Evolutionary conservation across 129 eudicot genomes (phyloP).

Genomic region (Cynara cardunculus): DNA sequence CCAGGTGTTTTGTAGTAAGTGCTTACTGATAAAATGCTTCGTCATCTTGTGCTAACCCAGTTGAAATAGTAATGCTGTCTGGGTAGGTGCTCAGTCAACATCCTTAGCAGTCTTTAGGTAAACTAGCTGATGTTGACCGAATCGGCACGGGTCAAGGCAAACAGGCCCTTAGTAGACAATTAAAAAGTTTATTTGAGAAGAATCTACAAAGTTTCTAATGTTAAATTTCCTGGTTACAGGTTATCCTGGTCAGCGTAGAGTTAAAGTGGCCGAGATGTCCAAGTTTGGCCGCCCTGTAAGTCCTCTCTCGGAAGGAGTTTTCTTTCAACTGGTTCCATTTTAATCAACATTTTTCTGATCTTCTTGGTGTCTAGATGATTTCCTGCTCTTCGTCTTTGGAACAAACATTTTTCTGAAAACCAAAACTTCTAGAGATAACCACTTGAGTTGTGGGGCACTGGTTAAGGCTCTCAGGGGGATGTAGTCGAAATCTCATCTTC

Average conservation of each 20-base stretch:
- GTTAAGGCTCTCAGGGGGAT: too few species aligned
- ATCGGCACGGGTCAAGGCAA: neutral
- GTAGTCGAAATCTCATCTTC: too few species aligned
- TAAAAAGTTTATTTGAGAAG: neutral
- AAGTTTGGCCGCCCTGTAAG: constrained; percentile 90
- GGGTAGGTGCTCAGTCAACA: neutral
- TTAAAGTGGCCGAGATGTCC: constrained; percentile 67
- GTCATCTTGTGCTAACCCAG: neutral
- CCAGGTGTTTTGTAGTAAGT: neutral
- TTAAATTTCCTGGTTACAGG: constrained; percentile 36
- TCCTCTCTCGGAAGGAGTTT: constrained; percentile 3
- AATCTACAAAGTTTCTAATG: neutral
- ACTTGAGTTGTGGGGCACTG: too few species aligned
- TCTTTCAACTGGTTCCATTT: neutral
- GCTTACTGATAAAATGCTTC: neutral
- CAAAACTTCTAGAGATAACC: neutral
- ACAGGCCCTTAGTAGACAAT: neutral
- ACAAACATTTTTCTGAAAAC: neutral
- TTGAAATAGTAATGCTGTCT: neutral
- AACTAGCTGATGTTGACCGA: neutral
- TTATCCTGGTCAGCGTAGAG: constrained; percentile 68
- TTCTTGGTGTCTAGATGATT: neutral
- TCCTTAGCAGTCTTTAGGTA: neutral
- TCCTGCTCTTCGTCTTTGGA: neutral
- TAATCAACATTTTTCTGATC: neutral